phyloP scores from a whole-genome alignment of 176 grass and related monocot species.

The Cymbopogon citratus region DNA sequence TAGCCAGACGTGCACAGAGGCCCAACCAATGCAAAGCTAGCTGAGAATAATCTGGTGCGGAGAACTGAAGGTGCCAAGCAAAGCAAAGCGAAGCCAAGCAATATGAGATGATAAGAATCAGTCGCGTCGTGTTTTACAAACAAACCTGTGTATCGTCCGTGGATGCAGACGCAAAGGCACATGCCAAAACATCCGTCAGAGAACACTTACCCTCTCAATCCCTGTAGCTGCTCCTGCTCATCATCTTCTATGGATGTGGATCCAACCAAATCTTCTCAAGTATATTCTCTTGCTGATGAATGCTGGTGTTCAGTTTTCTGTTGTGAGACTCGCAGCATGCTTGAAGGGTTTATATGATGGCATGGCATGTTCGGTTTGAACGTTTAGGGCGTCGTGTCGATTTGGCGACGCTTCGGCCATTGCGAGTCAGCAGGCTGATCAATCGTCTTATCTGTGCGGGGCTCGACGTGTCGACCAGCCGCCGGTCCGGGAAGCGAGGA shows the following conservation, averaged over 20 bases:
- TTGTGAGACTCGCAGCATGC: background rate
- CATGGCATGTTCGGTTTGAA: too few species aligned
- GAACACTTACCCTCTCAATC: background rate
- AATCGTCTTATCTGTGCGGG: too few species aligned
- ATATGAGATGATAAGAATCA: background rate
- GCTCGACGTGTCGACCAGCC: too few species aligned
- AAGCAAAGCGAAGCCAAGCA: background rate
- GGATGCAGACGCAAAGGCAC: constrained; percentile 5
- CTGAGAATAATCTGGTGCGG: constrained; percentile 11
- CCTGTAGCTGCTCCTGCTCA: background rate
- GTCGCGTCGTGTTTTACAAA: constrained; percentile 6
- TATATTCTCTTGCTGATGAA: background rate
- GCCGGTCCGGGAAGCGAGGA: too few species aligned
- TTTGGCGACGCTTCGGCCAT: too few species aligned
- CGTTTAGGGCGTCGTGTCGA: too few species aligned
- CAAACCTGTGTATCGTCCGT: background rate
- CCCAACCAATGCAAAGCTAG: background rate
- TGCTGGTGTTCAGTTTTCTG: background rate
- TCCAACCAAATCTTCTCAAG: background rate
- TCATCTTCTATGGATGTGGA: background rate
- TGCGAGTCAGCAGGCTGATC: too few species aligned
- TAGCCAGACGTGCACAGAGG: background rate
- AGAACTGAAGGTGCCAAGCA: background rate
- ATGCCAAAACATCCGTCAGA: constrained; percentile 10
- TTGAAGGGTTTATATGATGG: too few species aligned